Percentiles rank a stretch among this genome's conserved stretches.
phyloP scores from a whole-genome alignment of 1,139 yeast species.

The Diutina siamensis region DNA sequence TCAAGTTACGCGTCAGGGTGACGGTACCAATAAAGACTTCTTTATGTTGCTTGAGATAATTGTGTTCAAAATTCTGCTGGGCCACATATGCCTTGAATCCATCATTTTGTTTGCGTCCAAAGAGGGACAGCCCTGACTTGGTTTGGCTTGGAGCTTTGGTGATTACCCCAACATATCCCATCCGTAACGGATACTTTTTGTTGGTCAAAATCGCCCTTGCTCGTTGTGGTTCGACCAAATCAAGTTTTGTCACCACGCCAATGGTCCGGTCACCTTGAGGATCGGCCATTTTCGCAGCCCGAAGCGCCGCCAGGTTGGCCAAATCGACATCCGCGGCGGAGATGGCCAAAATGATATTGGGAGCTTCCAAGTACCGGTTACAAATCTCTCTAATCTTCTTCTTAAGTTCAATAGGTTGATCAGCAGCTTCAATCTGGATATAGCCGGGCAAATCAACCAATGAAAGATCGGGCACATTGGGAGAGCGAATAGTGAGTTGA shows the following conservation, averaged over 20 bases:
- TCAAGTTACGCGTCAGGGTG: constrained; percentile 67
- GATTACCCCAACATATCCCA: constrained; percentile 97
- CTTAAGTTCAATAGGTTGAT: constrained; percentile 81
- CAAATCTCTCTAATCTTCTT: constrained; percentile 70
- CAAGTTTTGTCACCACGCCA: constrained; percentile 91
- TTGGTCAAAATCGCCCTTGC: constrained; percentile 66
- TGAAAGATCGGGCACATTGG: constrained; percentile 86
- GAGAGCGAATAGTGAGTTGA: constrained; percentile 81
- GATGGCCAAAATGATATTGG: constrained; percentile 89
- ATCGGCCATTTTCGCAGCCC: constrained; percentile 88
- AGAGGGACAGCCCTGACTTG: constrained; percentile 14
- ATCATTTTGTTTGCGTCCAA: constrained; percentile 25
- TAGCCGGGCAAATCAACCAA: constrained; percentile 96
- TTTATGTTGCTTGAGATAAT: constrained; percentile 48
- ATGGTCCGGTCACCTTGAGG: constrained; percentile 92
- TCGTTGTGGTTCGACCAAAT: constrained; percentile 65
- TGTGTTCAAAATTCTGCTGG: constrained; percentile 54
- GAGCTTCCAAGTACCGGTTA: constrained; percentile 75
- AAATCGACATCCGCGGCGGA: constrained; percentile 97
- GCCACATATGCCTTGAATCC: constrained; percentile 41
- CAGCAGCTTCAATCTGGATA: constrained; percentile 93
- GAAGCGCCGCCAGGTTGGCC: constrained; percentile 88
- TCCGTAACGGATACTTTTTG: constrained; percentile 73
- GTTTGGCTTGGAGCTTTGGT: constrained; percentile 53
- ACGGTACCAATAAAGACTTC: constrained; percentile 52